phyloP scores from a whole-genome alignment of 805 yeast species.

The Trichomonascus vanleenenianus region DNA sequence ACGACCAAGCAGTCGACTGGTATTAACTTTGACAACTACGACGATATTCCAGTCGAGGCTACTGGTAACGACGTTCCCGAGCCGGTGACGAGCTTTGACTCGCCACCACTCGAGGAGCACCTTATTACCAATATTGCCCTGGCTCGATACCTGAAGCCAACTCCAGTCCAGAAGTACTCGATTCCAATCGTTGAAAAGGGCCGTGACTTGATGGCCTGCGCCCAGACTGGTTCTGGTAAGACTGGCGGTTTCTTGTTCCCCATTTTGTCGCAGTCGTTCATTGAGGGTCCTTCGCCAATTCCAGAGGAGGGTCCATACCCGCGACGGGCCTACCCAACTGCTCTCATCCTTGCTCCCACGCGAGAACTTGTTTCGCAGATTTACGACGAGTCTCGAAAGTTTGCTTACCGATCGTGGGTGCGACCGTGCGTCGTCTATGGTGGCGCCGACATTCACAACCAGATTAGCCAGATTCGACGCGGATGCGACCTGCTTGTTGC shows the following conservation, averaged over 20 bases:
- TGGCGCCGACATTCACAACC: constrained; percentile 90
- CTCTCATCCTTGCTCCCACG: constrained; percentile 94
- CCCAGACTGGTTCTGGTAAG: constrained; percentile 98
- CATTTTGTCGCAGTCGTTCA: constrained; percentile 83
- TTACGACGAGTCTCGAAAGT: constrained; percentile 90
- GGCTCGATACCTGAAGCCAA: constrained; percentile 91
- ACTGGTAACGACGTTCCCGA: constrained; percentile 93
- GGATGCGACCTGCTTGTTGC: constrained; percentile 97
- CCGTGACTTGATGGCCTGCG: constrained; percentile 95
- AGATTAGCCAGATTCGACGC: constrained; percentile 77
- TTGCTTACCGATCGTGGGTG: constrained; percentile 97
- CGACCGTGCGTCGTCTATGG: constrained; percentile 95
- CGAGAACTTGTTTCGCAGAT: constrained; percentile 98
- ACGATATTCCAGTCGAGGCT: constrained; percentile 98
- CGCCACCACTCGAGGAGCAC: constrained; percentile 86
- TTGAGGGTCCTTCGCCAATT: constrained; percentile 73
- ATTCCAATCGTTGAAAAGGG: constrained; percentile 84
- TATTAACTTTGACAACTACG: constrained; percentile 97
- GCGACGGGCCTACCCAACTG: constrained; percentile 87
- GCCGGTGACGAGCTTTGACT: constrained; percentile 75
- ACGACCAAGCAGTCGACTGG: constrained; percentile 76
- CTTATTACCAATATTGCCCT: constrained; percentile 78
- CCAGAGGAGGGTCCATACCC: constrained; percentile 36
- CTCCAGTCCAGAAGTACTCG: constrained; percentile 93
- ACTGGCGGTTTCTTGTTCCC: constrained; percentile 99